phyloP scores from a whole-genome alignment of 2,329 filamentous ascomycete genomes.

The Fusarium neocosmosporiellum region DNA sequence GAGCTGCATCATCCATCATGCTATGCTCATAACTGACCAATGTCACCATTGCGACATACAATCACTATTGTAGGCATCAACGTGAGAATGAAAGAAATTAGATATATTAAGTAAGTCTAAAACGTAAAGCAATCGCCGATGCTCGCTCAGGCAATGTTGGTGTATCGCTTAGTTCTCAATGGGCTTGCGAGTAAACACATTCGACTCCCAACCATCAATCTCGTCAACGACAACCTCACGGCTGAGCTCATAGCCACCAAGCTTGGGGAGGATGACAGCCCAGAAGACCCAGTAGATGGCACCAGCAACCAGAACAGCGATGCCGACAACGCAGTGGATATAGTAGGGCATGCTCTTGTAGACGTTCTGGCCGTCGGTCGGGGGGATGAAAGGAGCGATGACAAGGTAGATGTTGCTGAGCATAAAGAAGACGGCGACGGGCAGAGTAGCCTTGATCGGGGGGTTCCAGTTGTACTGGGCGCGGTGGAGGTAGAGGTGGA shows the following conservation, averaged over 20 bases:
- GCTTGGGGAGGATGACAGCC: slow-evolving; percentile 62
- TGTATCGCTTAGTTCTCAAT: neutral
- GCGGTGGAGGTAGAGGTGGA: slow-evolving; percentile 64
- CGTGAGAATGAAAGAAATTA: neutral
- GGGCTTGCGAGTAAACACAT: slow-evolving; percentile 61
- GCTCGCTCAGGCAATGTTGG: neutral
- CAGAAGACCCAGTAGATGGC: slow-evolving; percentile 68
- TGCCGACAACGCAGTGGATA: slow-evolving; percentile 68
- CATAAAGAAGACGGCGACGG: slow-evolving; percentile 68
- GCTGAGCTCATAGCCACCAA: slow-evolving; percentile 67
- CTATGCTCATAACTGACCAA: neutral
- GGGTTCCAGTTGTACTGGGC: slow-evolving; percentile 62
- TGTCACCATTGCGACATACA: neutral
- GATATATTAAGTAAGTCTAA: slow-evolving; percentile 22
- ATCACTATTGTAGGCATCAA: neutral
- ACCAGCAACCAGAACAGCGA: slow-evolving; percentile 63
- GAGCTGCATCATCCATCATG: neutral
- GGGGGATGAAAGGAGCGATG: slow-evolving; percentile 68
- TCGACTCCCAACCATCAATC: slow-evolving; percentile 72
- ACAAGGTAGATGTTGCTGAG: slow-evolving; percentile 71
- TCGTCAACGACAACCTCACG: slow-evolving; percentile 65
- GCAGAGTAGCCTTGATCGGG: slow-evolving; percentile 64
- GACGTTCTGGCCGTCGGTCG: slow-evolving; percentile 61
- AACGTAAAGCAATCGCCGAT: slow-evolving; percentile 5
- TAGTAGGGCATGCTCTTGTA: slow-evolving; percentile 67